Conservation (phyloP, 106 monocot genomes). For the Platanthera guangdongensis region DNA sequence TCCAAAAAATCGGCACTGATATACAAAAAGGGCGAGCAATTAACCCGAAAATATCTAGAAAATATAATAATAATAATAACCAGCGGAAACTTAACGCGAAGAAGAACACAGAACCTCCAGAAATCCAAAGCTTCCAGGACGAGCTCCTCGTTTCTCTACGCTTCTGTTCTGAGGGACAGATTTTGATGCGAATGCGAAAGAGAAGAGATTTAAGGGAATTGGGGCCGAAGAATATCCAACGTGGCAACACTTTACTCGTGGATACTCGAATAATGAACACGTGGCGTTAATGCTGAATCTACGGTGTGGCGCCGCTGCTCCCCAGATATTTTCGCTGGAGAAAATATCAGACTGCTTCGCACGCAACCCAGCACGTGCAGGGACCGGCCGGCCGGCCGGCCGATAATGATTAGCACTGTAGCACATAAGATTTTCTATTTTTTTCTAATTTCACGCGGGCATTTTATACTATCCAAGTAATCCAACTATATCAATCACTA, state of each 20-base stretch:
- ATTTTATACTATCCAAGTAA: no score
- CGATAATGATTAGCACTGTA: no score
- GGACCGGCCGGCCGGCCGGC: no score
- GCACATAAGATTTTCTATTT: no score
- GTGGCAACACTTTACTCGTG: conserved; percentile 6
- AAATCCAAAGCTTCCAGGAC: neutral
- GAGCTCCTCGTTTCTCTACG: neutral
- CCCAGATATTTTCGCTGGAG: neutral
- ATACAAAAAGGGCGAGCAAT: neutral
- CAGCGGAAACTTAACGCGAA: neutral
- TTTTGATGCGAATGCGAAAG: neutral
- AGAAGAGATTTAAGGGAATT: neutral
- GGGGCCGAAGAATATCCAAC: neutral
- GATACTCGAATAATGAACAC: neutral
- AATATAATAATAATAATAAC: neutral
- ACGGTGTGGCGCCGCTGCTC: neutral
- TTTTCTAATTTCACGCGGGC: no score
- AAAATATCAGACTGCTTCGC: neutral
- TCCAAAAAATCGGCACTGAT: neutral
- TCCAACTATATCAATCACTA: no score
- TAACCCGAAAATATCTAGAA: neutral
- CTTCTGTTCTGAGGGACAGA: neutral
- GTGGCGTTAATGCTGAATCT: neutral
- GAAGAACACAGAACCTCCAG: conserved; percentile 8
- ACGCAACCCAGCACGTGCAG: neutral